phyloP scores from a whole-genome alignment of 2,329 filamentous ascomycete species.

The Botryotinia calthae region DNA sequence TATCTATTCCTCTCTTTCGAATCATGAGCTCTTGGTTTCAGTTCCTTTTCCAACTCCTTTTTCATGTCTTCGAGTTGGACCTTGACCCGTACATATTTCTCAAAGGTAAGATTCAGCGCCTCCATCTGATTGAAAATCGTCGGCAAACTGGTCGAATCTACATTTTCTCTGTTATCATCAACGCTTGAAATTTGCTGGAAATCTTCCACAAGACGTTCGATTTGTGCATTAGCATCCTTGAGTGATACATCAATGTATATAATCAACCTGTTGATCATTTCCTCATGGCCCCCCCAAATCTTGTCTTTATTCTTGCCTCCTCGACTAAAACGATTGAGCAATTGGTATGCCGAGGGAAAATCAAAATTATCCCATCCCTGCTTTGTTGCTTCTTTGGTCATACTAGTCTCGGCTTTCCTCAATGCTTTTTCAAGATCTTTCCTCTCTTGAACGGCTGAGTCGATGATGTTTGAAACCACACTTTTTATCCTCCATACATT shows the following conservation, averaged over 20 bases:
- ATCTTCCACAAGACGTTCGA: too few species aligned
- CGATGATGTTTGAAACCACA: not conserved
- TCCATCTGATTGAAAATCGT: not conserved
- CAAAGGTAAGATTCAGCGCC: not conserved
- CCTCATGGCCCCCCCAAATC: not conserved
- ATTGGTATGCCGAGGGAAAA: not conserved
- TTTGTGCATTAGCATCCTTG: too few species aligned
- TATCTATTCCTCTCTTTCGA: not conserved
- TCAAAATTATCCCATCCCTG: not conserved
- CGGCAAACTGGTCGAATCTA: not conserved
- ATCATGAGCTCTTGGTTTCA: not conserved
- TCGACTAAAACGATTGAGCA: not conserved
- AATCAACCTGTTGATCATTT: not conserved
- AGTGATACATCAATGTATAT: not conserved
- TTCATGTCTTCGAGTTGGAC: not conserved
- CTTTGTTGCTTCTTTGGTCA: not conserved
- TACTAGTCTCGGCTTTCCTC: not conserved
- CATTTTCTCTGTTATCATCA: not conserved
- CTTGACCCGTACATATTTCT: not conserved
- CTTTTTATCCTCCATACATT: not conserved
- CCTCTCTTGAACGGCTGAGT: not conserved
- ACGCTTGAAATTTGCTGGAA: not conserved
- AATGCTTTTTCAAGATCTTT: not conserved
- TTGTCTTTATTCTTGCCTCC: rapidly evolving
- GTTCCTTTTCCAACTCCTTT: too few species aligned